Evolutionary conservation across 2,329 filamentous ascomycete species (phyloP).

Genomic region (Arthroderma uncinatum): DNA sequence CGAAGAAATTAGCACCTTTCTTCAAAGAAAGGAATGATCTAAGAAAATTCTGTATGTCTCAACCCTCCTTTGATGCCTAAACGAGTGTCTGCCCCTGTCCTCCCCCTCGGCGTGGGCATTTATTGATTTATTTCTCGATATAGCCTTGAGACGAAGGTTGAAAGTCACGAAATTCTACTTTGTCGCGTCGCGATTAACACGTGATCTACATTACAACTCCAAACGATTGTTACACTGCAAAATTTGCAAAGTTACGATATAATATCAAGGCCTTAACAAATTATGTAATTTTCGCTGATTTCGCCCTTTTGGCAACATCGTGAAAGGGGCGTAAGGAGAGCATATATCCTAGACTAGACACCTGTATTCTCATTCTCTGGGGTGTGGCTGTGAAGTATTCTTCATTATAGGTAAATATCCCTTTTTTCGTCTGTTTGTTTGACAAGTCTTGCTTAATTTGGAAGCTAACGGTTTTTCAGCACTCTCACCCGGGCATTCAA

Average conservation of each 20-base stretch:
- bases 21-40: background rate
- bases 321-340: background rate
- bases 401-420: background rate
- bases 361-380: background rate
- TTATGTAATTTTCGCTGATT: background rate
- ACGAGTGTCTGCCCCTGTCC: background rate
- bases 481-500: background rate
- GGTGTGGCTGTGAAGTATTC: background rate
- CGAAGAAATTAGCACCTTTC: background rate
- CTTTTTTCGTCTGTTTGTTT: background rate
- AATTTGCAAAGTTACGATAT: background rate
- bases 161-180: background rate
- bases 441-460: background rate
- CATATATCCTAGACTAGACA: background rate
- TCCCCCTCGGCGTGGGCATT: background rate
- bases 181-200: background rate
- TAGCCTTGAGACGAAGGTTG: too few species aligned
- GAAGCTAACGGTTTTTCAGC: background rate
- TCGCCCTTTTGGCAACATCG: background rate
- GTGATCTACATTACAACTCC: background rate
- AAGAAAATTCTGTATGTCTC: background rate
- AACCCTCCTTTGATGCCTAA: background rate
- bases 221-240: background rate
- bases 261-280: background rate
- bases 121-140: background rate